phyloP scores from a whole-genome alignment of 2,329 filamentous ascomycete species.

The Juglanconis juglandina region DNA sequence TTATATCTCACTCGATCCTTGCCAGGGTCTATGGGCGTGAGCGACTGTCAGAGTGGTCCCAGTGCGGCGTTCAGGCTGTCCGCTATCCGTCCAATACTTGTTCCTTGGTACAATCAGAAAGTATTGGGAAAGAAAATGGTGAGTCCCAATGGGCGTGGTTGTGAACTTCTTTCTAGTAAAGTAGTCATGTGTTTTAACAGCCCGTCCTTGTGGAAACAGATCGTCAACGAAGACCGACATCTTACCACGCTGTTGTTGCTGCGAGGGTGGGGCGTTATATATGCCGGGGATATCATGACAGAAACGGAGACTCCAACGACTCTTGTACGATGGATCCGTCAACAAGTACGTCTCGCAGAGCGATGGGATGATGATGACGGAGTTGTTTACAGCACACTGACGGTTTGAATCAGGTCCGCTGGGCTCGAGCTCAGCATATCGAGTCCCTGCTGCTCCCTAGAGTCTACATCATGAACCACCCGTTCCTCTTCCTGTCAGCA shows the following conservation, averaged over 20 bases:
- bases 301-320: slow-evolving; percentile 35
- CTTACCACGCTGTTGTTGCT: slow-evolving; percentile 33
- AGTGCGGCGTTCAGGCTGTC: slow-evolving; percentile 32
- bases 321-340: slow-evolving; percentile 31
- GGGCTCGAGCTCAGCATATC: slow-evolving; percentile 33
- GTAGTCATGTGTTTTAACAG: no score
- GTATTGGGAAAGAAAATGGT: slow-evolving; percentile 31
- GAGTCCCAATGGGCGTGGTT: not conserved
- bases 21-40: slow-evolving; percentile 19
- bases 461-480: slow-evolving; percentile 31
- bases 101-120: slow-evolving; percentile 35
- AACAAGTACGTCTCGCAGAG: slow-evolving; percentile 29
- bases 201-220: not conserved
- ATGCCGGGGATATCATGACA: slow-evolving; percentile 30
- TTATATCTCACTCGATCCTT: slow-evolving; percentile 31
- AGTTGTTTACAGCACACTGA: not conserved
- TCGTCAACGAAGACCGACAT: slow-evolving; percentile 37
- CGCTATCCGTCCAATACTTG: slow-evolving; percentile 28
- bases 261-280: slow-evolving; percentile 31
- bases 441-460: slow-evolving; percentile 32
- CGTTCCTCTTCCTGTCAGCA: slow-evolving; percentile 31
- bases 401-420: slow-evolving; percentile 14
- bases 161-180: no score
- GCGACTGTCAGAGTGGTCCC: slow-evolving; percentile 35
- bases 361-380: not conserved